Conservation (phyloP, 177 flowering plant species). For the Vitis hybrid region DNA sequence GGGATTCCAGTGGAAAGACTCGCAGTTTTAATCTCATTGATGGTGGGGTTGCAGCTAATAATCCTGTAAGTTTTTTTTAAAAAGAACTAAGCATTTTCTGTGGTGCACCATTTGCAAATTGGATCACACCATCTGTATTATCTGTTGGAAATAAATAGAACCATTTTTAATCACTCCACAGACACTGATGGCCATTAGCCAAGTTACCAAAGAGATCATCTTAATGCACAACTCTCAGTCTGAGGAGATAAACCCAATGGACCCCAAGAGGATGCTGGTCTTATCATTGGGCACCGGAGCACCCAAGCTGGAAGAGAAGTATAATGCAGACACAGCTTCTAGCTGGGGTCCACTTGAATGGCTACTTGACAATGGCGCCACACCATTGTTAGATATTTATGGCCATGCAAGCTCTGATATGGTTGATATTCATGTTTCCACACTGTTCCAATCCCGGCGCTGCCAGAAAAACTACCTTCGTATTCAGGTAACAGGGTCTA, state of each 20-base stretch:
- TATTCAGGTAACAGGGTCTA: conserved; percentile 24
- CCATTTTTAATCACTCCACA: too few relatives aligned
- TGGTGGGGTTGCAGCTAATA: conserved; percentile 7
- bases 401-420: conserved; percentile 36
- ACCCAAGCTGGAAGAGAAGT: conserved; percentile 24
- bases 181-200: conserved; percentile 1
- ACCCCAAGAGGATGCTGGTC: conserved; percentile 20
- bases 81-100: too few relatives aligned
- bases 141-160: too few relatives aligned
- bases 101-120: too few relatives aligned
- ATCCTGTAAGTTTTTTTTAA: conserved; percentile 4
- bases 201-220: conserved; percentile 17
- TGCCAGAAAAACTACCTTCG: conserved; percentile 31
- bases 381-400: conserved; percentile 34
- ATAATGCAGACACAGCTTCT: conserved; percentile 20
- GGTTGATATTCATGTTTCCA: conserved; percentile 41
- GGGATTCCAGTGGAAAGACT: background rate
- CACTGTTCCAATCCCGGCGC: conserved; percentile 27
- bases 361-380: conserved; percentile 25
- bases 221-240: conserved; percentile 10
- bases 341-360: conserved; percentile 31
- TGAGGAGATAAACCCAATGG: conserved; percentile 14
- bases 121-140: too few relatives aligned
- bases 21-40: conserved; percentile 4
- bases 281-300: conserved; percentile 36